Base-by-base conservation (phyloP, 495 filamentous ascomycete species). In the Pyrenopolyporus hunteri region DNA sequence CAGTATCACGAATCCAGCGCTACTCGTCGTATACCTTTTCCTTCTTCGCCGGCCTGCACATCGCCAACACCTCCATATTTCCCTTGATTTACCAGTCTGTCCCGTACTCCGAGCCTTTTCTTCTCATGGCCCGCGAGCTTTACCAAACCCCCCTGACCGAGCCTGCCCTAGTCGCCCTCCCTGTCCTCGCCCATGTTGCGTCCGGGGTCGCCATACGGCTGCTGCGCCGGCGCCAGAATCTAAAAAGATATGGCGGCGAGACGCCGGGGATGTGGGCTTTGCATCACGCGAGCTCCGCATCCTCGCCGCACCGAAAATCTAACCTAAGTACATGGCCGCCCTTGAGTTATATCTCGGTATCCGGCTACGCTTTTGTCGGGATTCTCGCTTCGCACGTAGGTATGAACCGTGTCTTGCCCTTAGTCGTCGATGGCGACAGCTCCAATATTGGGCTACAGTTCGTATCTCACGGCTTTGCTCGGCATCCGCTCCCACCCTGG, bases 11-110 rank as follows among this genome's bases (percentile, higher is more conserved):
- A 39, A 77, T 93, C 23, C 93, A 96, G 69, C 86, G 82, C 71
- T 96, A 94, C 80, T 93, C 90, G 10, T 88, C 88, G 66, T 96
- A 96, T 73, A 86, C 89, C 32, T 92, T 96, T 70, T 87, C 86
- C 35, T 69, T 89, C 60, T 97, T 93, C 82, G 78, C 86, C 42
- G 75, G 83, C 46, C 74, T 93, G 48, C 93, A 97, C 75, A 77
- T 94, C 43, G 81, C 88, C 40, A 97, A 89, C 39, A 90, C 87
- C n/a, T 87, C 89, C 1, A 68, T 92, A 33, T 84, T 91, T 26
- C 90, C 90, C 0, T 83, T 93, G 17, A 52, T 81, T 50, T 76
- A 79, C 29, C 76, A 76, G 43, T 82, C 81, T 39, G 78, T 83
- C 26, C 71, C 79, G 1, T 76, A 80, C 53, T 80, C 80, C 26